Percentiles rank a stretch among this genome's conserved stretches.
Evolutionary conservation across 352 stramenopile genomes (phyloP).

Genomic region (Phytophthora colocasiae): DNA sequence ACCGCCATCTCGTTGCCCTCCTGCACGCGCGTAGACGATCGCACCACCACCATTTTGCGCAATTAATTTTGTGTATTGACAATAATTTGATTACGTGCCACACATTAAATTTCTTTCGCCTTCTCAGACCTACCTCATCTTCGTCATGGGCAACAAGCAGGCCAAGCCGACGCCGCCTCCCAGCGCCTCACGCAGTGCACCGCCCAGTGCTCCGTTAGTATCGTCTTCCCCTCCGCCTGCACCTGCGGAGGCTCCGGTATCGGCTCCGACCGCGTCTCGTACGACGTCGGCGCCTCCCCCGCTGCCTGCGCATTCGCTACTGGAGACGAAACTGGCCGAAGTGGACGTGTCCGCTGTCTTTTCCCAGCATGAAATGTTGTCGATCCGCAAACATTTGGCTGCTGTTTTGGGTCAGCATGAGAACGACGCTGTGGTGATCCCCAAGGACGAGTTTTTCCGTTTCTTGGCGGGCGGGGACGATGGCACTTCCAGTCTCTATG

Average conservation of each 20-base stretch:
- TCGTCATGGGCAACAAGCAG: conserved; percentile 85
- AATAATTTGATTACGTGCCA: conserved; percentile 18
- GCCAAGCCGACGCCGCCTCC: conserved; percentile 58
- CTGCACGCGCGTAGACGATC: conserved; percentile 61
- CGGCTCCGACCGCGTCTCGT: conserved; percentile 13
- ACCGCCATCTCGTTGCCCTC: conserved; percentile 46
- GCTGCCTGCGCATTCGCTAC: conserved; percentile 42
- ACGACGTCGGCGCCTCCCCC: conserved; percentile 19
- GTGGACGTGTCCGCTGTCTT: conserved; percentile 82
- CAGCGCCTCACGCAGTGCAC: conserved; percentile 20
- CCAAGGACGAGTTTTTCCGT: conserved; percentile 88
- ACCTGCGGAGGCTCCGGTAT: neutral
- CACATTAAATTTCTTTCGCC: neutral
- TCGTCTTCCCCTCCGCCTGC: conserved; percentile 9
- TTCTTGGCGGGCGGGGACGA: conserved; percentile 77
- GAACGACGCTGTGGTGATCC: conserved; percentile 78
- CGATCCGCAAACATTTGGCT: conserved; percentile 79
- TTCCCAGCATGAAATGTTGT: conserved; percentile 77
- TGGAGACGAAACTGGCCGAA: conserved; percentile 76
- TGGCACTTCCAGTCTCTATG: conserved; percentile 78
- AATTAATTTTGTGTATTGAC: no score
- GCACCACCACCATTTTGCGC: conserved; percentile 43
- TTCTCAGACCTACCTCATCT: conserved; percentile 11
- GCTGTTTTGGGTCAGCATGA: conserved; percentile 71
- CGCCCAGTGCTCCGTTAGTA: conserved; percentile 4